Evolutionary conservation across 2,329 filamentous ascomycete genomes (phyloP).

Genomic region (Xylariaceae sp.): DNA sequence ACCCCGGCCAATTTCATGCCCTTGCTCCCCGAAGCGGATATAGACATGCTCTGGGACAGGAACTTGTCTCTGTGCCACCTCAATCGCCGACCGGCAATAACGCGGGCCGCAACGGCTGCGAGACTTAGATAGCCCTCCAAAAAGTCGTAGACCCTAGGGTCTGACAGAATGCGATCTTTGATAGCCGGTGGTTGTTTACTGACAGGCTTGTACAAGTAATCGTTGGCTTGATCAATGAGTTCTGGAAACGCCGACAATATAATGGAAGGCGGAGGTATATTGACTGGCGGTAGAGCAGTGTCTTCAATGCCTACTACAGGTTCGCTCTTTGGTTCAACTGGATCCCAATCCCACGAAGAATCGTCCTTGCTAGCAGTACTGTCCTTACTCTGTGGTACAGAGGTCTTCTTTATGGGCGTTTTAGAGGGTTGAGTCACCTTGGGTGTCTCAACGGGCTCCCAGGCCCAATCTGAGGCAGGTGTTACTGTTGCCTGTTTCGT

Average conservation of each 20-base stretch:
- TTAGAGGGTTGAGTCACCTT: constrained; percentile 5
- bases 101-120: constrained; percentile 64
- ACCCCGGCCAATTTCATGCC: constrained; percentile 89
- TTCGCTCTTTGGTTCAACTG: constrained; percentile 33
- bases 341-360: constrained; percentile 47
- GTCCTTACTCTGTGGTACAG: not conserved
- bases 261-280: constrained; percentile 82
- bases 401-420: not conserved
- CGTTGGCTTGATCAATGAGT: constrained; percentile 61
- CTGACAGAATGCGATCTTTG: constrained; percentile 59
- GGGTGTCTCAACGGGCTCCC: constrained; percentile 25
- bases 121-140: constrained; percentile 60
- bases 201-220: constrained; percentile 60
- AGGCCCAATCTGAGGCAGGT: constrained; percentile 27
- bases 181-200: constrained; percentile 52
- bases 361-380: constrained; percentile 8
- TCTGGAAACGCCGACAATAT: constrained; percentile 71
- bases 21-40: constrained; percentile 68
- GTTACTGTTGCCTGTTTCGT: constrained; percentile 22
- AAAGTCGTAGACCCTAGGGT: constrained; percentile 57
- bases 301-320: constrained; percentile 25
- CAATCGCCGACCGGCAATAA: constrained; percentile 77
- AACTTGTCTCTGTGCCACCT: constrained; percentile 89
- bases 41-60: constrained; percentile 81
- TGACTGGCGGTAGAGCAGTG: constrained; percentile 61